Evolutionary conservation across 129 eudicot species (phyloP).

Genomic region (Chrysanthemum lavandulifolium): DNA sequence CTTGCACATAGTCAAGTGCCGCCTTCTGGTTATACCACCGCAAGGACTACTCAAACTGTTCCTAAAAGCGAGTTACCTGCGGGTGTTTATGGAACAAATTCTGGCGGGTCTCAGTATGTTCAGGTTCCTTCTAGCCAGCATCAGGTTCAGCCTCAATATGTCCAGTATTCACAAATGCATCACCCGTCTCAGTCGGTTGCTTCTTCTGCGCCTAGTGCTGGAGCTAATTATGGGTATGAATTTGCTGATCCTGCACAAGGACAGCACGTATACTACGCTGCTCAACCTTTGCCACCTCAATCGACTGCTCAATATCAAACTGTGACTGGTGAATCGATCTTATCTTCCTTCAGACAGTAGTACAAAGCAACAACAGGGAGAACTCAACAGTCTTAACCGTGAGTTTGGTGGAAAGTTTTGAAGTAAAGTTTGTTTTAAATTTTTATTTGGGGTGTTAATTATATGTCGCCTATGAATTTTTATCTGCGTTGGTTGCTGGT

Average conservation of each 20-base stretch:
- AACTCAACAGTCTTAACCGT: conserved; percentile 47
- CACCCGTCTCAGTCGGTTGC: conserved; percentile 64
- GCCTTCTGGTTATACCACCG: conserved; percentile 39
- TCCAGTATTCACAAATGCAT: conserved; percentile 64
- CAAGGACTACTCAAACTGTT: conserved; percentile 38
- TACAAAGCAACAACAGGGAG: conserved; percentile 58
- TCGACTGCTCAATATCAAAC: conserved; percentile 80
- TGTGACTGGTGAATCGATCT: conserved; percentile 52
- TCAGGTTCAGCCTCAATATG: conserved; percentile 58
- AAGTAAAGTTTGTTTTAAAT: conserved; percentile 38
- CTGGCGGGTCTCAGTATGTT: conserved; percentile 49
- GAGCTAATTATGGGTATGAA: conserved; percentile 62
- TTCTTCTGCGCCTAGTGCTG: conserved; percentile 45
- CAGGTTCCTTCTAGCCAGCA: conserved; percentile 62
- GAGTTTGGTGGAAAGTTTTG: conserved; percentile 51
- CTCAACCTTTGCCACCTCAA: conserved; percentile 59
- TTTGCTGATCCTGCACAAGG: conserved; percentile 66
- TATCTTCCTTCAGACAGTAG: conserved; percentile 57
- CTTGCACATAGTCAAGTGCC: conserved; percentile 50
- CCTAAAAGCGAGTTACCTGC: conserved; percentile 56
- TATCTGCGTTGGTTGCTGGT: conserved; percentile 55
- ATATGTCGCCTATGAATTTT: conserved; percentile 24
- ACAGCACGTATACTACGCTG: conserved; percentile 62
- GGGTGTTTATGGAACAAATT: conserved; percentile 47
- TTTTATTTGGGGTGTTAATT: conserved; percentile 29